Base-by-base conservation (phyloP, 1,284 basidiomycete species). In the Boletus albobrunnescens region DNA sequence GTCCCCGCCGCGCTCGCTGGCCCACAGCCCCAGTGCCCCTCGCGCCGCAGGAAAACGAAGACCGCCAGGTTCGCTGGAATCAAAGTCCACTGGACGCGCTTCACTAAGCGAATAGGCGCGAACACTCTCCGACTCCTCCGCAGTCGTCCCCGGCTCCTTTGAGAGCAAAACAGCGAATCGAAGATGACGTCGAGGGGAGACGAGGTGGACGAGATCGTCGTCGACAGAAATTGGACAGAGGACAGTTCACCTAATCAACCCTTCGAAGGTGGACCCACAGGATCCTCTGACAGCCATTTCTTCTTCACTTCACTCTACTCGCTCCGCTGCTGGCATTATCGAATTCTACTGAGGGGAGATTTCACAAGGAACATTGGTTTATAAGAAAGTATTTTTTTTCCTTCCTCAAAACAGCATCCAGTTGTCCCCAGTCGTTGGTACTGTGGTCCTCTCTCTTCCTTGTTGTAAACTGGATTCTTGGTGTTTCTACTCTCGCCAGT, bases 401-500 rank as follows among this genome's bases (percentile, higher is more conserved):
- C 24, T 22, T 16, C 6, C 36, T 36, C 30, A 39, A 31, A 20
- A 35, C 7, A 12, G 0, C 38, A 12, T 17, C 48, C 37, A 51
- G 12, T 36, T 24, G 13, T 38, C 28, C 36, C 31, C 44, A 77
- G 73, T 71, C 75, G 1, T 68, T 86, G 33, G 82, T 82, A 10
- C 53, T 85, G 14, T 84, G 80, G 74, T 81, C 82, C 4, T 71
- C 80, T 10, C 51, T 79, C 6, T 90, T 85, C 71, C 71, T 86
- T 42, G 69, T 88, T 48, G 55, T 81, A 32, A 89, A 84, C 57
- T 91, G 88, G 87, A 69, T 78, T 16, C 71, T 88, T 32, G 79
- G 76, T 1, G 69, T 73, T 27, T 70, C 71, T 8, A 79, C 85
- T 51, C 67, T 77, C 16, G 69, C 76, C 3, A 56, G 56, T 31